phyloP scores from a whole-genome alignment of 108 stramenopile genomes.

The Skeletonema menzelii region DNA sequence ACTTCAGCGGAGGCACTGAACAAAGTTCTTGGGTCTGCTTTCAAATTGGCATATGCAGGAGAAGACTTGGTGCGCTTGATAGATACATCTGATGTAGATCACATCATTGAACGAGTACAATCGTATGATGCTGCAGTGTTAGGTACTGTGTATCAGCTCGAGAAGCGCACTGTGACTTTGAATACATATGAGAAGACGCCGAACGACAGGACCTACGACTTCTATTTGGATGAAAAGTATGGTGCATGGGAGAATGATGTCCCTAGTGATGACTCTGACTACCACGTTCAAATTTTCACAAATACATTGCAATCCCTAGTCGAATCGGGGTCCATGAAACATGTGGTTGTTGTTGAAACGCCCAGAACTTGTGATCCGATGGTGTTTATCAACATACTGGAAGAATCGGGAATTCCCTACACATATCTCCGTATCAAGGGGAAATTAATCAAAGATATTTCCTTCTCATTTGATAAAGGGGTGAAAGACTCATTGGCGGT shows the following conservation, averaged over 20 bases:
- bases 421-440: conserved; percentile 59
- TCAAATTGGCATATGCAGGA: conserved; percentile 70
- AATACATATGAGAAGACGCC: conserved; percentile 70
- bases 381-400: conserved; percentile 51
- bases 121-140: conserved; percentile 65
- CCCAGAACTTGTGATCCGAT: conserved; percentile 41
- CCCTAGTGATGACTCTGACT: conserved; percentile 32
- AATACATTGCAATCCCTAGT: conserved; percentile 58
- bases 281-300: conserved; percentile 41
- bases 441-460: conserved; percentile 43
- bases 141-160: conserved; percentile 59
- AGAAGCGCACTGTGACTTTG: conserved; percentile 57
- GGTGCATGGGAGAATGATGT: conserved; percentile 25
- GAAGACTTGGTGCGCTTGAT: conserved; percentile 69
- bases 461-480: conserved; percentile 72
- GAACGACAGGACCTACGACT: conserved; percentile 78
- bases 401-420: conserved; percentile 55
- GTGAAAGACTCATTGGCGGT: conserved; percentile 55
- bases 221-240: conserved; percentile 70
- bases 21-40: conserved; percentile 54
- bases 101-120: conserved; percentile 52
- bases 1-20: conserved; percentile 51
- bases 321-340: conserved; percentile 47
- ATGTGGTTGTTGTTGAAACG: conserved; percentile 68
- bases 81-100: conserved; percentile 48